Evolutionary conservation across 257 asterid genomes (phyloP).

Genomic region (Cruciata laevipes): DNA sequence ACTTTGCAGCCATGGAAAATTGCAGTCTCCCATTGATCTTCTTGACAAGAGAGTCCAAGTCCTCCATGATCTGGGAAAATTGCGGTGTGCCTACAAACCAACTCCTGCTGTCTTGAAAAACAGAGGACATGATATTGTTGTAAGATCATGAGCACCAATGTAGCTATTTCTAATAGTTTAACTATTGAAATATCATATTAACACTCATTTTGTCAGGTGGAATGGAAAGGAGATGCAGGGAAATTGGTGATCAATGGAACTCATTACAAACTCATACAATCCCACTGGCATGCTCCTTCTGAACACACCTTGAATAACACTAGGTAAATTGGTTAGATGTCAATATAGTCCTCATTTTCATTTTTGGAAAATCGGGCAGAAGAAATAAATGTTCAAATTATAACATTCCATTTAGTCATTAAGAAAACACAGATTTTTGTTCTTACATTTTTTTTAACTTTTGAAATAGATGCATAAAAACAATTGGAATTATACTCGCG

Average conservation of each 20-base stretch:
- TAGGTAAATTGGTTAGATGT: slow-evolving; percentile 26
- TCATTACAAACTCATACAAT: slow-evolving; percentile 32
- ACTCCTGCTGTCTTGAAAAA: slow-evolving; percentile 46
- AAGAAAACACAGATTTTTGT: not conserved
- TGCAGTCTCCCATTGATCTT: slow-evolving; percentile 69
- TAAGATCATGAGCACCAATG: slow-evolving; percentile 6
- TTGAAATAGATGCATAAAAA: too few species aligned
- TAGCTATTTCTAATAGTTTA: not conserved
- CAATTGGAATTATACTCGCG: too few species aligned
- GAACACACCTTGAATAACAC: slow-evolving; percentile 56
- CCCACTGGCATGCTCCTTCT: slow-evolving; percentile 86
- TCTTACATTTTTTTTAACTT: too few species aligned
- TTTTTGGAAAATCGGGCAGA: too few species aligned
- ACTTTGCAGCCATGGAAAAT: slow-evolving; percentile 36
- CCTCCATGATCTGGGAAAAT: slow-evolving; percentile 15
- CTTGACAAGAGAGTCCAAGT: slow-evolving; percentile 18
- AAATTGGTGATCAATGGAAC: slow-evolving; percentile 33
- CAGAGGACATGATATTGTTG: slow-evolving; percentile 64
- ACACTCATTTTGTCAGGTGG: slow-evolving; percentile 31
- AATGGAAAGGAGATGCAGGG: slow-evolving; percentile 67
- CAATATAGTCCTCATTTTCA: too few species aligned
- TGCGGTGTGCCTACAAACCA: slow-evolving; percentile 35
- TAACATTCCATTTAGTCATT: not conserved
- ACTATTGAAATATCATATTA: not conserved
- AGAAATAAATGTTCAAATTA: too few species aligned